Conservation (phyloP, 2,329 filamentous ascomycete species). For the Phaeosphaeriaceae sp. region DNA sequence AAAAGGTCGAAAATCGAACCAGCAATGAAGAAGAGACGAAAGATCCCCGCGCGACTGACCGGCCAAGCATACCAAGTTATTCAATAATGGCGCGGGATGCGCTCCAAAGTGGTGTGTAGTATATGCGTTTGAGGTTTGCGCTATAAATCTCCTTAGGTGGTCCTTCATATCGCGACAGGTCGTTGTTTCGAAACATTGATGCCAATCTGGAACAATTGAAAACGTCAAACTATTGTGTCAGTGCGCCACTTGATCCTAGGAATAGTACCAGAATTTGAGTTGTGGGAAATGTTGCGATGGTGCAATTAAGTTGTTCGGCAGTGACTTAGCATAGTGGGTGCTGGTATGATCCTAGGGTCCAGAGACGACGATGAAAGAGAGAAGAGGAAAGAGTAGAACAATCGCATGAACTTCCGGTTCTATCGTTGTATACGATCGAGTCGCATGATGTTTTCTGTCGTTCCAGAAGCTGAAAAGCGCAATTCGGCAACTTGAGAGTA, state of each 20-base stretch:
- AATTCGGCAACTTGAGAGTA: too few species aligned
- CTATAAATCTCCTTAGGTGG: not conserved
- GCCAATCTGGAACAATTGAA: slow-evolving; percentile 8
- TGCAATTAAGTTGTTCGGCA: not conserved
- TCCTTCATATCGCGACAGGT: not conserved
- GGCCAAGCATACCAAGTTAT: not conserved
- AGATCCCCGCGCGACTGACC: not conserved
- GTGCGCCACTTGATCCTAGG: slow-evolving; percentile 1
- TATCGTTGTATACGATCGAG: too few species aligned
- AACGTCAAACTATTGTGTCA: not conserved
- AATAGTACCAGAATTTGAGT: slow-evolving; percentile 7
- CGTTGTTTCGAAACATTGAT: slow-evolving; percentile 14
- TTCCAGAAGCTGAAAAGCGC: too few species aligned
- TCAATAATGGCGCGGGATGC: not conserved
- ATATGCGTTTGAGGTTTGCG: not conserved
- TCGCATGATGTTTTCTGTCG: too few species aligned
- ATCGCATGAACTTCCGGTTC: not conserved
- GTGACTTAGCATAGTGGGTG: not conserved
- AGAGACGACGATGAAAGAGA: not conserved
- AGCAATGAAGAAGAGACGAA: not conserved
- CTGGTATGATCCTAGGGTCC: not conserved
- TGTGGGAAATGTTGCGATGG: not conserved
- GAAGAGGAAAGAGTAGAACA: not conserved
- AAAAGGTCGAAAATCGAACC: not conserved
- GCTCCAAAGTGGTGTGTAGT: not conserved